Conservation (phyloP, 768 basidiomycete species). For the Cystofilobasidium bisporidii region DNA sequence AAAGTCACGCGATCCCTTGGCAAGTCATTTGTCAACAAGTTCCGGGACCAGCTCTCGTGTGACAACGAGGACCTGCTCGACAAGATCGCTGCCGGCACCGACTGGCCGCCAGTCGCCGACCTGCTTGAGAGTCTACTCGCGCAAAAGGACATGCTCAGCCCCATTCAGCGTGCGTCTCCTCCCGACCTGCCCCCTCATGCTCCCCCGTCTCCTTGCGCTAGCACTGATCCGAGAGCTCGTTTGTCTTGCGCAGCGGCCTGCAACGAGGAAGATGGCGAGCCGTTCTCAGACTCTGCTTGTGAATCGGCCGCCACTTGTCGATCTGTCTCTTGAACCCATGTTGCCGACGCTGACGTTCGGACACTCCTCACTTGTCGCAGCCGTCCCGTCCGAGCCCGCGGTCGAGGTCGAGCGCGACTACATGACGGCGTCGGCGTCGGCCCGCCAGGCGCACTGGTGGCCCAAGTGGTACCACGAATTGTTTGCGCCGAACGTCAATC, state of each 20-base stretch:
- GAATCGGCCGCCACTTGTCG: no score
- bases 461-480: slow-evolving; percentile 97
- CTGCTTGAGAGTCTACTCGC: background rate
- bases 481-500: slow-evolving; percentile 50
- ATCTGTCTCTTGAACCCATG: background rate
- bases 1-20: background rate
- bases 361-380: slow-evolving; percentile 31
- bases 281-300: no score
- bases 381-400: slow-evolving; percentile 7
- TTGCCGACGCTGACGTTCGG: background rate
- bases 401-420: background rate
- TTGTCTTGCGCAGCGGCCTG: no score
- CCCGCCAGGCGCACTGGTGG: slow-evolving; percentile 47
- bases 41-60: background rate
- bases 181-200: background rate
- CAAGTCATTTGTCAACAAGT: slow-evolving; percentile 8
- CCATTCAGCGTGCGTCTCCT: background rate
- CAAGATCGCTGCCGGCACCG: background rate
- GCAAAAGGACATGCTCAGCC: background rate
- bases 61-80: slow-evolving; percentile 7
- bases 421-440: slow-evolving; percentile 16
- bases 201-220: no score
- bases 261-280: no score
- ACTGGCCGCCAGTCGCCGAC: background rate
- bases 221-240: no score